Base-by-base conservation (phyloP, 1,139 yeast species). In the Candida labiduridarum region DNA sequence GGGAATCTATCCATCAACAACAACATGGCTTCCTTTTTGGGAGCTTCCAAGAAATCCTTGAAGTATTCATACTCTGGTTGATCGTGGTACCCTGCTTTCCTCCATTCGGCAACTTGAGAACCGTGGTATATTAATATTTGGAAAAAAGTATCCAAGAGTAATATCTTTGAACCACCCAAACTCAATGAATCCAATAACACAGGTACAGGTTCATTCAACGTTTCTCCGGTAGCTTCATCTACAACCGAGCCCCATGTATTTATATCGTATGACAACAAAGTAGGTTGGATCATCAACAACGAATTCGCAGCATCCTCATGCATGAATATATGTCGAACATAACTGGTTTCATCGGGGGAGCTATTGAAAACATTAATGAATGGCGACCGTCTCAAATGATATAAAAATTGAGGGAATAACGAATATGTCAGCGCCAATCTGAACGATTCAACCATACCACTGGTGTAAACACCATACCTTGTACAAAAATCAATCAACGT, bases 81-180 rank as follows among this genome's bases (percentile, higher is more conserved):
- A 56, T 92, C 91, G 70, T 94, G 97, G 67, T 90, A 94, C 4
- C 97, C 96, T 10, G 92, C 92, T 67, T 89, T 90, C 71, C 97
- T 84, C 99, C 99, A 94, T 64, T 87, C 90, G 7, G 97, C 96
- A 60, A 95, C 85, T 44, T 96, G 89, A 63, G 87, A 89, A 60
- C 99, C 99, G 62, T 90, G 97, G 79, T 88, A 92, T 56, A 94
- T 92, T 61, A 94, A 84, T 56, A 95, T 90, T 67, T 90, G 97
- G 87, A 94, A 94, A 72, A 92, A 94, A 1, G 98, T 94, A 61
- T 87, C 95, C 49, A 87, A 72, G 19, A 87, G 71, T 45, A 87
- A 70, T 18, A 87, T 83, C 47, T 83, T 72, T 49, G 78, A 77
- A 5, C 85, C 83, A 16, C 82, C 80, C 46, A 87, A 76, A 1